A percentile compares a stretch with the other conserved stretches of the same genome.
Conservation (phyloP, 164 flowering plant species). For the Magnolia kwangsiensis region DNA sequence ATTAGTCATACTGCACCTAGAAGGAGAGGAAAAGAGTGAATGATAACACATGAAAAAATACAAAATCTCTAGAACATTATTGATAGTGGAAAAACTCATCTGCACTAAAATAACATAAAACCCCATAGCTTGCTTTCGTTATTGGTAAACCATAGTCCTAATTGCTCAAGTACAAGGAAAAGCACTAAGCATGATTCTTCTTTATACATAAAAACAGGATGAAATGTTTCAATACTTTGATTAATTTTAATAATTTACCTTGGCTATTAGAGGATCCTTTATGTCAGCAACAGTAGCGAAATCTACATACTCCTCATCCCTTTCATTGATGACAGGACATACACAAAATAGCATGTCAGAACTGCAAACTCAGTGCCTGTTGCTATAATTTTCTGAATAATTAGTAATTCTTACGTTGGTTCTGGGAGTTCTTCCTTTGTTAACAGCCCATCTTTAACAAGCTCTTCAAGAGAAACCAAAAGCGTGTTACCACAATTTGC, state of each 20-base stretch:
- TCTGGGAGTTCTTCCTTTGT: conserved; percentile 74
- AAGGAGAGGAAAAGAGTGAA: too few species aligned
- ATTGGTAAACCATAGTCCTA: too few species aligned
- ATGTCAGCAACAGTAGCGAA: conserved; percentile 53
- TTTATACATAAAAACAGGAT: not conserved
- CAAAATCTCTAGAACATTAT: too few species aligned
- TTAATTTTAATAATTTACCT: conserved; percentile 38
- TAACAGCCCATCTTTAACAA: conserved; percentile 87
- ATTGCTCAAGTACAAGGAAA: too few species aligned
- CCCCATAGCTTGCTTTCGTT: too few species aligned
- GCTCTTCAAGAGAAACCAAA: conserved; percentile 91
- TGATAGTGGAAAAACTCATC: too few species aligned
- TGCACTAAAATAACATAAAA: too few species aligned
- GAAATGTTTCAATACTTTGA: not conserved
- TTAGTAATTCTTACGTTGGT: conserved; percentile 53
- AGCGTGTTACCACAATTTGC: conserved; percentile 98
- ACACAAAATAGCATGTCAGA: not conserved
- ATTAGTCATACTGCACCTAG: too few species aligned
- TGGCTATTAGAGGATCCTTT: conserved; percentile 80
- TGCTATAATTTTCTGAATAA: conserved; percentile 2
- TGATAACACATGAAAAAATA: too few species aligned
- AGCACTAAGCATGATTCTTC: not conserved
- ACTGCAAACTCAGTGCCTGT: not conserved
- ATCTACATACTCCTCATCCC: conserved; percentile 61
- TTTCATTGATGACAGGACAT: conserved; percentile 22